Evolutionary conservation across 441 rosid species (phyloP), one percentile per base, ranked within the genome.

Genomic region (Erodium chrysanthum): DNA sequence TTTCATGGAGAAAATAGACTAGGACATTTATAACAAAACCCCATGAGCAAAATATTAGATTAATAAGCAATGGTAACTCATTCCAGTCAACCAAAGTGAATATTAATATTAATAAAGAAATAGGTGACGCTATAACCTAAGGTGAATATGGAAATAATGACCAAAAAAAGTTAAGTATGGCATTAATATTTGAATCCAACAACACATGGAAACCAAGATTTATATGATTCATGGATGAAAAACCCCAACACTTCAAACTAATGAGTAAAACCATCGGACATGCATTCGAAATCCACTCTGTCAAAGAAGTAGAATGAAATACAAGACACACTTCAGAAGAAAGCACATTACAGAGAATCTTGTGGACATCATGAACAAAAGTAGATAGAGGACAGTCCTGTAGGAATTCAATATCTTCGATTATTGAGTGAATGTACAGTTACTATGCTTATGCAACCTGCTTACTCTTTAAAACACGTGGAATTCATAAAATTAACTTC

Each of bases 1-100:
- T 68, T 52, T 65, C 37, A 46, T n/a, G 58, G 62, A 63, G 71
- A 52, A 40, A 31, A 33, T 33, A 33, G 7, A 33, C 40, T 33
- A 69, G 42, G 46, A 18, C 62, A 22, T 37, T 2, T 29, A 33
- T 6, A 62, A 44, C 56, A 73, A 60, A 59, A 73, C 66, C 67
- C 68, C 70, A 42, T 25, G 59, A 8, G 68, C 15, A 46, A 68
- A 27, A 42, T 42, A 37, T 21, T 31, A 37, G 17, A 48, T 54
- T 17, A 68, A 44, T 42, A 64, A 58, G 29, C 29, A 29, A 22
- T 9, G 64, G 18, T 2, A 64, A 70, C 50, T 37, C 18, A 29
- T 29, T 23, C 40, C 40, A 33, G 40, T 33, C 40, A 62, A 62
- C 8, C 2, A 23, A 62, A 14, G 37, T 22, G 31, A 33, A 33